phyloP scores from a whole-genome alignment of 1,139 yeast species.

The Yamadazyma mexicana region DNA sequence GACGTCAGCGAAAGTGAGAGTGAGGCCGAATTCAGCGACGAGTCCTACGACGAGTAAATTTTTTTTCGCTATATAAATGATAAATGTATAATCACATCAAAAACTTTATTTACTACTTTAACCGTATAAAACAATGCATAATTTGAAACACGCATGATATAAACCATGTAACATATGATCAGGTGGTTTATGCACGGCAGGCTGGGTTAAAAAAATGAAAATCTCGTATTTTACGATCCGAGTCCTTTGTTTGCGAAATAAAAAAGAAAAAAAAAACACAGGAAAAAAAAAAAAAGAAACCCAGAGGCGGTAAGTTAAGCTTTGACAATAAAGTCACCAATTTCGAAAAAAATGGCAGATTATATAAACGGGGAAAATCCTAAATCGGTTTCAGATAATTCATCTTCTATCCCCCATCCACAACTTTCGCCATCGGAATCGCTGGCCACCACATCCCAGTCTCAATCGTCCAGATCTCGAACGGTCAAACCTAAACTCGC shows the following conservation, averaged over 20 bases:
- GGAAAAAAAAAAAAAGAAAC: slow-evolving; percentile 1
- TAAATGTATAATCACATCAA: background rate
- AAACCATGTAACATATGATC: too few species aligned
- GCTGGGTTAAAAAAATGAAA: background rate
- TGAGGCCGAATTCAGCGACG: slow-evolving; percentile 6
- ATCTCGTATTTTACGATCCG: slow-evolving; percentile 4
- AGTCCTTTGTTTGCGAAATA: too few species aligned
- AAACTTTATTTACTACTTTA: background rate
- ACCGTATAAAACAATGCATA: too few species aligned
- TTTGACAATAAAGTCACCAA: too few species aligned
- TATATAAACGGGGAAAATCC: background rate
- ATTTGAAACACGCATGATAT: too few species aligned
- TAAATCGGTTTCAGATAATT: background rate
- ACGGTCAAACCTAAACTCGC: too few species aligned
- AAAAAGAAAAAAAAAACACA: background rate
- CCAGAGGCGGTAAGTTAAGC: slow-evolving; percentile 2
- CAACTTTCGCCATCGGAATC: too few species aligned
- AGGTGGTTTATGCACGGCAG: background rate
- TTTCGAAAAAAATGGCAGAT: background rate
- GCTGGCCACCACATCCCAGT: too few species aligned
- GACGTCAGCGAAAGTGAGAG: slow-evolving; percentile 6
- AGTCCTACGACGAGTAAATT: slow-evolving; percentile 9
- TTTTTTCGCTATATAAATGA: background rate
- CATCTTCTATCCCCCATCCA: background rate
- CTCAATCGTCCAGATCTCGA: too few species aligned